Base-by-base conservation (phyloP, 495 filamentous ascomycete genomes). In the Cairneyella variabilis region DNA sequence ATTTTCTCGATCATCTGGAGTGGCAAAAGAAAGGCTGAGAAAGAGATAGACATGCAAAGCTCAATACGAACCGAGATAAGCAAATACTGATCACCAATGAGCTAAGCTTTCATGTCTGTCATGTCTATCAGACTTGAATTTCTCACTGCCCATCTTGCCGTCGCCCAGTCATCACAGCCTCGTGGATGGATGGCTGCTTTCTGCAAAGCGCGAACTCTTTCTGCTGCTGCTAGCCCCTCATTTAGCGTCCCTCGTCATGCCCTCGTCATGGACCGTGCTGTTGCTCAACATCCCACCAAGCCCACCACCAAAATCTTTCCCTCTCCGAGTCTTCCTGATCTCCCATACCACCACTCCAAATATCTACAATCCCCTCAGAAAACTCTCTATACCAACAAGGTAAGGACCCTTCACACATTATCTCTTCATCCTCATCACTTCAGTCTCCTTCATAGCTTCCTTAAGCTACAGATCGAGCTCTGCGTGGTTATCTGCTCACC, bases 271-370 rank as follows among this genome's bases (percentile, higher is more conserved):
- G 34, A 22, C 30, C 11, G 28, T 41, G 51, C 42, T 39, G 14
- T 3, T 32, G 37, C 53, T 49, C 49, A 53, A 44, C 56, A 17
- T 38, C 41, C 20, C 46, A 58, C 26, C 56, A 52, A 50, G n/a
- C 51, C 50, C 56, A 59, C 57, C 51, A 39, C 36, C 43, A 52
- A 53, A 37, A 23, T 57, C 59, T 61, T 53, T 59, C 44, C 56
- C 40, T 49, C 38, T 47, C 38, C 53, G 40, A 52, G 40, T 45
- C 32, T 48, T 64, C 54, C 56, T 54, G 20, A 44, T 51, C 42
- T 47, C 23, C 14, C 48, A 36, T 28, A 50, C 17, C 41, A 47
- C 20, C 32, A 20, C 23, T 26, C 22, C 27, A 42, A 28, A 51
- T 27, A 32, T 36, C 28, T 53, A 26, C 56, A 28, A 10, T 12